phyloP scores from a whole-genome alignment of 2,329 filamentous ascomycete species.

The Cladobotryum protrusum region DNA sequence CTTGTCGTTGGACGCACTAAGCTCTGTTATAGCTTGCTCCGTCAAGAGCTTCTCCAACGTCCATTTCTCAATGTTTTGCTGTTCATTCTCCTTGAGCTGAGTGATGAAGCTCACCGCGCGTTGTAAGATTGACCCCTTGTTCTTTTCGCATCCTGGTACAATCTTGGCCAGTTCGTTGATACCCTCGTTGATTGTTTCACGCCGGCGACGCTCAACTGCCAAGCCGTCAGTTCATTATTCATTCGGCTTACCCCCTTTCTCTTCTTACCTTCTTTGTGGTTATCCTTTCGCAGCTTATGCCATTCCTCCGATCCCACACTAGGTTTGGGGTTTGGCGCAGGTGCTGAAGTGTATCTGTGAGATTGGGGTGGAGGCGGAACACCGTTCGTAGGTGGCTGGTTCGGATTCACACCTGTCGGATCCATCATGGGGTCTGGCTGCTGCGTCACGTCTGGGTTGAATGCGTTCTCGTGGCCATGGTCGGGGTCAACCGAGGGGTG shows the following conservation, averaged over 20 bases:
- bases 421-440: constrained; percentile 27
- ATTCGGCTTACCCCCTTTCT: too few species aligned
- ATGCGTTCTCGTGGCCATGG: constrained; percentile 11
- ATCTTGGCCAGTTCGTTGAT: constrained; percentile 98
- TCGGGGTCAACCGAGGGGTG: constrained; percentile 35
- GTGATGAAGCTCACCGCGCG: constrained; percentile 91
- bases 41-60: constrained; percentile 84
- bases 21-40: constrained; percentile 81
- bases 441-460: constrained; percentile 28
- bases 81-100: constrained; percentile 89
- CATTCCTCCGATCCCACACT: constrained; percentile 94
- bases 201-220: constrained; percentile 85
- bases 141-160: constrained; percentile 96
- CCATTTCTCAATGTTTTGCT: constrained; percentile 92
- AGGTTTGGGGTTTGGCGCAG: constrained; percentile 59
- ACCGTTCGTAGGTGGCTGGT: constrained; percentile 35
- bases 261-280: constrained; percentile 88
- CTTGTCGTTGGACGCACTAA: constrained; percentile 82
- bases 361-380: constrained; percentile 22
- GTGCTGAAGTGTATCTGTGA: constrained; percentile 30
- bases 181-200: constrained; percentile 97
- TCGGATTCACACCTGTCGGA: constrained; percentile 20
- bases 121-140: constrained; percentile 94
- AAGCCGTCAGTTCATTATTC: neutral
- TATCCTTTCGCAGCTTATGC: constrained; percentile 95